Evolutionary conservation across 169 alveolate species (phyloP).

Genomic region (Eimeria acervulina): DNA sequence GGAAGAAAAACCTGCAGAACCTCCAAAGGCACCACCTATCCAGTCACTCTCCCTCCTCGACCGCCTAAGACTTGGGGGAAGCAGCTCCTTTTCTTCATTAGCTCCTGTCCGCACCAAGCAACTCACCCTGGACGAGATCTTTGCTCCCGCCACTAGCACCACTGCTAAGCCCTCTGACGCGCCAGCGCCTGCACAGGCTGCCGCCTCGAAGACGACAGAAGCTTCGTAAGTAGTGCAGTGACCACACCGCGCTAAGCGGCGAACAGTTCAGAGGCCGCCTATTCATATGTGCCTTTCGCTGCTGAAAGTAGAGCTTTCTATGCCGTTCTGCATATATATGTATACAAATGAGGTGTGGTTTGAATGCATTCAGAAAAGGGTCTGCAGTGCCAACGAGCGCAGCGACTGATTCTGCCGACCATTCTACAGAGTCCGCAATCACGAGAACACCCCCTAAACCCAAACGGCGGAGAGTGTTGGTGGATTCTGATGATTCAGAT

Average conservation of each 20-base stretch:
- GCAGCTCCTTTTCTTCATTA: slow-evolving; percentile 54
- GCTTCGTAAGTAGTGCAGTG: background rate
- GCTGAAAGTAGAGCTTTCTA: background rate
- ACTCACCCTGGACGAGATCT: slow-evolving; percentile 60
- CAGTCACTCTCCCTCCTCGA: slow-evolving; percentile 73
- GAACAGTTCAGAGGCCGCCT: background rate
- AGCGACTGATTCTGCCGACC: background rate
- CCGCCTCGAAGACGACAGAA: background rate
- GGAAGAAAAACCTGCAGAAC: background rate
- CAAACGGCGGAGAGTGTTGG: slow-evolving; percentile 53
- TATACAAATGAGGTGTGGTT: background rate
- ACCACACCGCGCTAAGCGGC: background rate
- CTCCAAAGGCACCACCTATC: slow-evolving; percentile 36
- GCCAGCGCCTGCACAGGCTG: slow-evolving; percentile 14
- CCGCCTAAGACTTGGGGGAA: slow-evolving; percentile 62
- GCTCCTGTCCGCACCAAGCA: slow-evolving; percentile 71
- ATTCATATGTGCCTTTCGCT: background rate
- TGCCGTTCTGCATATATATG: background rate
- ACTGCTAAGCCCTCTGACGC: slow-evolving; percentile 29
- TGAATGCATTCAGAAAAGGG: background rate
- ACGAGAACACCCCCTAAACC: slow-evolving; percentile 68
- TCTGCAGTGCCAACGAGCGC: background rate
- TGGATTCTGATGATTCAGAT: slow-evolving; percentile 57
- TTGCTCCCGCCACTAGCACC: slow-evolving; percentile 61
- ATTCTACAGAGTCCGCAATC: background rate